Evolutionary conservation across 208 protist species (phyloP).

Genomic region (Trypanosoma avium): DNA sequence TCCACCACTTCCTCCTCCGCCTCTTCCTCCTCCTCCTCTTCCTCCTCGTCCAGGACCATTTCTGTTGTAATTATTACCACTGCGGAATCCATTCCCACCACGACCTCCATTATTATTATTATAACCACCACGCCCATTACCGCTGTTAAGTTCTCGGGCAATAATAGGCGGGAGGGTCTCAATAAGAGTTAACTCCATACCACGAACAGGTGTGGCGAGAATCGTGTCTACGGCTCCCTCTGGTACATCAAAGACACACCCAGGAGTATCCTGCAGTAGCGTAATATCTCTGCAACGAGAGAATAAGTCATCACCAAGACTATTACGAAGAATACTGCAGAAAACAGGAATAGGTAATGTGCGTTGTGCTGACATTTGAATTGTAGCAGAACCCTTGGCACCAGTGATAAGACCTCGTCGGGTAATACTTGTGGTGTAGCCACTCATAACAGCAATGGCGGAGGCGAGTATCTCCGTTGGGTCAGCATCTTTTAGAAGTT

Average conservation of each 20-base stretch:
- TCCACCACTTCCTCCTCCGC: constrained; percentile 17
- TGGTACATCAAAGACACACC: constrained; percentile 88
- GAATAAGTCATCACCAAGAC: constrained; percentile 79
- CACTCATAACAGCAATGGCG: constrained; percentile 90
- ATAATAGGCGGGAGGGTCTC: constrained; percentile 83
- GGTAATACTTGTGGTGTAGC: constrained; percentile 88
- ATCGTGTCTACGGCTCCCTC: constrained; percentile 67
- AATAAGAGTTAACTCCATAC: constrained; percentile 70
- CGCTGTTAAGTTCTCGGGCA: constrained; percentile 66
- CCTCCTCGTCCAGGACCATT: constrained; percentile 28
- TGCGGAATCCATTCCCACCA: constrained; percentile 27
- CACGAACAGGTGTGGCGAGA: constrained; percentile 53
- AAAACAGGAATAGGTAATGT: constrained; percentile 77
- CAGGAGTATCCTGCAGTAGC: constrained; percentile 81
- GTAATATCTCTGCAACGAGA: constrained; percentile 83
- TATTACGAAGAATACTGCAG: constrained; percentile 88
- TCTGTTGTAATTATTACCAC: constrained; percentile 18
- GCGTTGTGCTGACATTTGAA: constrained; percentile 73
- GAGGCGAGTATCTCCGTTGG: constrained; percentile 84
- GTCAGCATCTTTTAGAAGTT: constrained; percentile 89
- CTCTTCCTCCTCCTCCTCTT: constrained; percentile 18
- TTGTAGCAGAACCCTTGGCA: constrained; percentile 64
- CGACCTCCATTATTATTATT: constrained; percentile 27
- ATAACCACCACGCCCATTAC: constrained; percentile 37
- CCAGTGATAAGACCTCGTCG: constrained; percentile 82